Conservation (phyloP, 106 monocot genomes). For the Phalaenopsis equestris region DNA sequence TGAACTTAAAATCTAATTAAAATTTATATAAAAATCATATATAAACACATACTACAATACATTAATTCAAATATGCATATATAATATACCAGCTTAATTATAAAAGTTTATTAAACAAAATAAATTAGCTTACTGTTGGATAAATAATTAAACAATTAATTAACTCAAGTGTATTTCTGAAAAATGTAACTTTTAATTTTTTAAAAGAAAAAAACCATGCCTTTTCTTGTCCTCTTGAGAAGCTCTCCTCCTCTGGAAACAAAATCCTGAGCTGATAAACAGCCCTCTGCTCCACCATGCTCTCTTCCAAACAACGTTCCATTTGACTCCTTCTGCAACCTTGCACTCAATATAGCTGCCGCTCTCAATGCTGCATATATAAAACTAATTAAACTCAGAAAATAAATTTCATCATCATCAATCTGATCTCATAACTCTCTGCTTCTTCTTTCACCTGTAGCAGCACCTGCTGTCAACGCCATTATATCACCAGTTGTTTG, state of each 20-base stretch:
- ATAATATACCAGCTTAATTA: too few relatives aligned
- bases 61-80: too few relatives aligned
- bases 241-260: slow-evolving; percentile 42
- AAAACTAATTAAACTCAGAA: neutral
- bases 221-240: slow-evolving; percentile 57
- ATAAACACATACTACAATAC: too few relatives aligned
- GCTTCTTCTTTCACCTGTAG: neutral
- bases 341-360: slow-evolving; percentile 37
- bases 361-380: slow-evolving; percentile 32
- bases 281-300: slow-evolving; percentile 17
- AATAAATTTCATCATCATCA: neutral
- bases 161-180: neutral
- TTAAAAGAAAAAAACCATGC: slow-evolving; percentile 7
- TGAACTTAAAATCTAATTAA: too few relatives aligned
- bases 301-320: slow-evolving; percentile 10
- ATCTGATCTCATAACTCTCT: neutral
- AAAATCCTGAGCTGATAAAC: slow-evolving; percentile 27
- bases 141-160: neutral
- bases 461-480: slow-evolving; percentile 24
- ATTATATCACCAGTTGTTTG: slow-evolving; percentile 49
- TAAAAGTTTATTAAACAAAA: too few relatives aligned
- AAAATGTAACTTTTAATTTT: too few relatives aligned
- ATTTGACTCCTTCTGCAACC: slow-evolving; percentile 32
- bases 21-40: too few relatives aligned
- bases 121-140: too few relatives aligned